phyloP scores from a whole-genome alignment of 2,329 filamentous ascomycete species.

The Cordyceps tenuipes region DNA sequence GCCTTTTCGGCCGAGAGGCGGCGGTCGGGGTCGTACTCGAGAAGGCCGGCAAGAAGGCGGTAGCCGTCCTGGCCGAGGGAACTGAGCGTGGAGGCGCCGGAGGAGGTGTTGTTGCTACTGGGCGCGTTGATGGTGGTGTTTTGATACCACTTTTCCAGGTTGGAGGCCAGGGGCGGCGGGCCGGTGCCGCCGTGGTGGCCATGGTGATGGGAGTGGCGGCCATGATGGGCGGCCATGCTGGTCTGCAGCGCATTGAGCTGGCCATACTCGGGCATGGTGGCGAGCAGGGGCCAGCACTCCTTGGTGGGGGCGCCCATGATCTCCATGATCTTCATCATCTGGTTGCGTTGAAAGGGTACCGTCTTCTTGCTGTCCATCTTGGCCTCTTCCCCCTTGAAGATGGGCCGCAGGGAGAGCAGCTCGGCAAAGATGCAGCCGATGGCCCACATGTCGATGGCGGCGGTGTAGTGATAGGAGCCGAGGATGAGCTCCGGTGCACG shows the following conservation, averaged over 20 bases:
- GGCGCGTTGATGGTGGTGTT: slow-evolving; percentile 55
- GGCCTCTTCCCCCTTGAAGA: slow-evolving; percentile 97
- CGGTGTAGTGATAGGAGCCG: slow-evolving; percentile 91
- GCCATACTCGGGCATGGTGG: slow-evolving; percentile 77
- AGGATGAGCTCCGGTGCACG: slow-evolving; percentile 89
- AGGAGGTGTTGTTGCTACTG: slow-evolving; percentile 36
- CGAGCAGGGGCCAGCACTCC: slow-evolving; percentile 77
- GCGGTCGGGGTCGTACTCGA: slow-evolving; percentile 89
- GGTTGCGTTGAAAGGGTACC: slow-evolving; percentile 92
- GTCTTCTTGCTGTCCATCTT: slow-evolving; percentile 99
- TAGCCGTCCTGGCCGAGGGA: slow-evolving; percentile 70
- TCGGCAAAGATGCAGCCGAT: slow-evolving; percentile 98
- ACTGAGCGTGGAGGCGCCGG: slow-evolving; percentile 36
- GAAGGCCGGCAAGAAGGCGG: slow-evolving; percentile 68
- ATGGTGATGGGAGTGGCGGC: slow-evolving; percentile 19
- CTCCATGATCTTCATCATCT: slow-evolving; percentile 98
- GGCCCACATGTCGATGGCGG: slow-evolving; percentile 95
- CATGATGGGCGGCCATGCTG: slow-evolving; percentile 30
- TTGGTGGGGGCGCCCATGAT: slow-evolving; percentile 87
- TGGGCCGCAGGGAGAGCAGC: slow-evolving; percentile 77
- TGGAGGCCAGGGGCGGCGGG: slow-evolving; percentile 27
- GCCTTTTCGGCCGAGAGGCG: slow-evolving; percentile 81
- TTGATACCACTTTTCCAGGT: slow-evolving; percentile 75
- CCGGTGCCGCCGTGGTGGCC: neutral
- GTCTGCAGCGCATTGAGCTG: slow-evolving; percentile 55